Base-by-base conservation (phyloP, 78 protist species). In the Planoprotostelium fungivorum region DNA sequence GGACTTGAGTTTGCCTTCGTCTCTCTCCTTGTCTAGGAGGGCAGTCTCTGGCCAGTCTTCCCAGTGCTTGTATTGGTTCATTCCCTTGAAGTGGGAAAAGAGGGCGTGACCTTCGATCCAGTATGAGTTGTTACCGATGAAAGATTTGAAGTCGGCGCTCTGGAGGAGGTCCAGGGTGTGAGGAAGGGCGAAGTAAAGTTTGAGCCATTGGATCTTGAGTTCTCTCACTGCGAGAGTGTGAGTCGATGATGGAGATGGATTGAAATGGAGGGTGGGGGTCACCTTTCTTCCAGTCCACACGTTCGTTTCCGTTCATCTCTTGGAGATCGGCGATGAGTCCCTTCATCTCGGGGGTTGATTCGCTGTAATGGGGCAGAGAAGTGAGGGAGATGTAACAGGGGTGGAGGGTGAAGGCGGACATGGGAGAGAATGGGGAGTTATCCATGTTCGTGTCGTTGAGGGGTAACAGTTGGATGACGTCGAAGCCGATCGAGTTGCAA, bases 11-110 rank as follows among this genome's bases (percentile, higher is more conserved):
- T 51, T 51, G 73, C 31, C 73, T 16, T 51, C 73, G 16, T 51
- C 73, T 5, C 73, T 5, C 73, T 51, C 73, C 73, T 51, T 51
- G 73, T 51, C 73, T 16, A 51, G 16, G 73, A 51, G 5, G 73
- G 73, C 73, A 16, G 73, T 51, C 73, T 51, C 73, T 51, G 73
- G 73, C 73, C 73, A 51, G 73, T 51, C 73, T 51, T 51, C 73
- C 73, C 73, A 51, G 73, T 51, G 73, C 73, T 51, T 51, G 73
- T 51, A 51, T 5, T 16, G 5, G 73, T 51, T 51, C 16, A 25
- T 51, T 5, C 73, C 73, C 73, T 51, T 51, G 73, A 51, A 51
- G 16, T 51, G 73, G 5, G 73, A 51, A 51, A 51, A 51, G 73
- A 51, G 73, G 73, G 73, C 73, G 73, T 51, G 73, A 51, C 73